A percentile compares a stretch with the other conserved stretches of the same genome.
Conservation (phyloP, 2,329 filamentous ascomycete species). For the Colletotrichum spinosum region DNA sequence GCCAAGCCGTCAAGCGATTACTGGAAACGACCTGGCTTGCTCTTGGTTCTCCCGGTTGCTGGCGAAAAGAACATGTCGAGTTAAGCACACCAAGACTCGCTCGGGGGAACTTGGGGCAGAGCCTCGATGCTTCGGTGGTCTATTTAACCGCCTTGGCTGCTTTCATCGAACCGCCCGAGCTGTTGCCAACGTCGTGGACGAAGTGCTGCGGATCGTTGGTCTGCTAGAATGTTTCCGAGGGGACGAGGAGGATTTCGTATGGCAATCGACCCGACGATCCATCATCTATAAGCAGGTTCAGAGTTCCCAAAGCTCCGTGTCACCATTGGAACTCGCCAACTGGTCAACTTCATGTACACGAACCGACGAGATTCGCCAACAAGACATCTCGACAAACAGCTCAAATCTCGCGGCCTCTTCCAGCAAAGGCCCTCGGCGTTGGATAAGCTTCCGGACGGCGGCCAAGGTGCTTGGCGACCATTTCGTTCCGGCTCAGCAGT, state of each 20-base stretch:
- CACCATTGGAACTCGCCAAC: too few species aligned
- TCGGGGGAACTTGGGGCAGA: background rate
- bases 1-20: background rate
- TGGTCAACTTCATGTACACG: too few species aligned
- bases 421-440: background rate
- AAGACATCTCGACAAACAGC: background rate
- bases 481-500: slow-evolving; percentile 16
- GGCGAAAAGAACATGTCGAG: background rate
- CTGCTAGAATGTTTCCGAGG: too few species aligned
- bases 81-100: too few species aligned
- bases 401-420: background rate
- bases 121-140: background rate
- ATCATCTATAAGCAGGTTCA: too few species aligned
- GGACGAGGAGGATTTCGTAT: background rate
- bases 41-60: background rate
- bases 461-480: slow-evolving; percentile 16
- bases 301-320: too few species aligned
- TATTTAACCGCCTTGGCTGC: slow-evolving; percentile 22
- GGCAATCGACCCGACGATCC: background rate
- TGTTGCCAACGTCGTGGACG: background rate
- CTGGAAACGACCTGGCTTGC: background rate
- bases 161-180: background rate
- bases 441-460: slow-evolving; percentile 10
- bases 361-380: too few species aligned
- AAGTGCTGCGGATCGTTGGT: too few species aligned